A percentile compares a stretch with the other conserved stretches of the same genome.
phyloP scores from a whole-genome alignment of 768 basidiomycete species.

The Lentinula edodes region DNA sequence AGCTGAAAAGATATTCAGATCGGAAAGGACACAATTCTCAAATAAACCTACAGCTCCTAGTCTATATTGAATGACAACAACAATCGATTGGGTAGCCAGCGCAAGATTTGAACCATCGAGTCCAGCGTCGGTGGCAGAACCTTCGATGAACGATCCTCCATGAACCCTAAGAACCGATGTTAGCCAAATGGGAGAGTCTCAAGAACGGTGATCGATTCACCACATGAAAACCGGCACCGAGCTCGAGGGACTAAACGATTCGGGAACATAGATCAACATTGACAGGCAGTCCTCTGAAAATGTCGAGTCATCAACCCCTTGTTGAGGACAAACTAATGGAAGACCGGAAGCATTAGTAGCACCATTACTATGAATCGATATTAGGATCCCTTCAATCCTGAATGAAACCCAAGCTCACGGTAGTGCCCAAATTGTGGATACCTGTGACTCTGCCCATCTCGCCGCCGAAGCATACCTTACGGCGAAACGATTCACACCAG shows the following conservation, averaged over 20 bases:
- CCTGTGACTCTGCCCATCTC: constrained; percentile 54
- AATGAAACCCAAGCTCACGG: constrained; percentile 39
- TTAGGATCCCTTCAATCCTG: not conserved
- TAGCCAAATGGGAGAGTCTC: not conserved
- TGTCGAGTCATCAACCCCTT: constrained; percentile 37
- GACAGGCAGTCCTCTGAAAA: constrained; percentile 80
- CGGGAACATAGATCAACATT: constrained; percentile 68
- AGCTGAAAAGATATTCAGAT: constrained; percentile 35
- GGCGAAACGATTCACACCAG: constrained; percentile 50
- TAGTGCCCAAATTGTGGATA: constrained; percentile 51
- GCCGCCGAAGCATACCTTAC: constrained; percentile 63
- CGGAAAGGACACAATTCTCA: not conserved
- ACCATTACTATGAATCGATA: constrained; percentile 35
- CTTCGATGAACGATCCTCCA: constrained; percentile 74
- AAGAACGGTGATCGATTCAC: constrained; percentile 28
- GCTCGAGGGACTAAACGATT: constrained; percentile 26
- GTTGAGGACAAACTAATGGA: constrained; percentile 73
- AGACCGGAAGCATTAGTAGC: constrained; percentile 45
- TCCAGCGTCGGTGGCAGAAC: constrained; percentile 66
- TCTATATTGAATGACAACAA: constrained; percentile 80
- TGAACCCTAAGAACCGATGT: constrained; percentile 54
- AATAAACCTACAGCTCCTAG: constrained; percentile 58
- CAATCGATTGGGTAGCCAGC: constrained; percentile 63
- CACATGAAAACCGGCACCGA: constrained; percentile 53
- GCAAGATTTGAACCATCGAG: constrained; percentile 78